A percentile compares a stretch with the other conserved stretches of the same genome.
phyloP scores from a whole-genome alignment of 257 asterid genomes.

The Forsythia viridissima region DNA sequence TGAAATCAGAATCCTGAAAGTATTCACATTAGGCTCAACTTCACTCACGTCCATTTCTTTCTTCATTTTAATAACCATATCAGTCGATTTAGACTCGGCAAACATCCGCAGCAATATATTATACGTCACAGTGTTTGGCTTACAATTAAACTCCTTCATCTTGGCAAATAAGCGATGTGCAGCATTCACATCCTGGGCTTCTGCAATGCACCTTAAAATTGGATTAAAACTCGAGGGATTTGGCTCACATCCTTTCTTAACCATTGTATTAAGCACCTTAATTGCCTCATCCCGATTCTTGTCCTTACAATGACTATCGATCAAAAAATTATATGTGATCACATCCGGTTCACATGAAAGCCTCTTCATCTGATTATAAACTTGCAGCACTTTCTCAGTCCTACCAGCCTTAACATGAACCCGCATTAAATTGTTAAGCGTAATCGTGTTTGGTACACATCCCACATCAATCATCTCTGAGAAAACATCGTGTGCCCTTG shows the following conservation, averaged over 20 bases:
- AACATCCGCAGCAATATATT: constrained; percentile 91
- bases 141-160: constrained; percentile 75
- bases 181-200: constrained; percentile 69
- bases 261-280: constrained; percentile 70
- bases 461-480: constrained; percentile 83
- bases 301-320: constrained; percentile 75
- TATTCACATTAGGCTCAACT: constrained; percentile 82
- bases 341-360: constrained; percentile 70
- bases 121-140: constrained; percentile 69
- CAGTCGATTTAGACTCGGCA: constrained; percentile 65
- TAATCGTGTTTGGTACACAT: constrained; percentile 68
- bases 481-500: constrained; percentile 90
- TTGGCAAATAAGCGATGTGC: constrained; percentile 66
- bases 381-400: constrained; percentile 82
- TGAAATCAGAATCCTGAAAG: constrained; percentile 63
- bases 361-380: constrained; percentile 85
- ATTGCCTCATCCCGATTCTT: constrained; percentile 73
- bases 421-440: constrained; percentile 82
- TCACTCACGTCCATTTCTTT: constrained; percentile 73
- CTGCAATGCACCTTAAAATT: constrained; percentile 70
- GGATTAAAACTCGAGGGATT: constrained; percentile 72
- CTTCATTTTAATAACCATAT: constrained; percentile 88
- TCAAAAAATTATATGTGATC: constrained; percentile 78
- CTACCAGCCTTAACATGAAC: constrained; percentile 92
- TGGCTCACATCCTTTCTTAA: constrained; percentile 62